These are phyloP conservation scores for Westerdykella ornata DNA, from an alignment of 2,329 filamentous ascomycete species.

Conservation along the genomic window DNA sequence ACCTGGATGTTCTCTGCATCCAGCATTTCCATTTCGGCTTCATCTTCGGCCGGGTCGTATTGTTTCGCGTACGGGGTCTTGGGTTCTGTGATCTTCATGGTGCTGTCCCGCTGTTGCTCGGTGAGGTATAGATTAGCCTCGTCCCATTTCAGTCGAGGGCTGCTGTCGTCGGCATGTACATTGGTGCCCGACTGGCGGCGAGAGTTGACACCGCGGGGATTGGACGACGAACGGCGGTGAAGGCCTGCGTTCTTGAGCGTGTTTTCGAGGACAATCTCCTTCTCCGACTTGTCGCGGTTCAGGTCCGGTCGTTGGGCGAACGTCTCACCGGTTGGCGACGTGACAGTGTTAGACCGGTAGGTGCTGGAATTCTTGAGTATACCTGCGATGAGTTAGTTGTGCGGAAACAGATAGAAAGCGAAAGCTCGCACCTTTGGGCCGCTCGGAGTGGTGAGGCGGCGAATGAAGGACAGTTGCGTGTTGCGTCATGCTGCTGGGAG, in stretches of 20 bases:
- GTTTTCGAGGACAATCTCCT: conserved; percentile 89
- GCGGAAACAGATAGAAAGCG: conserved; percentile 2
- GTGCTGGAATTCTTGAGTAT: conserved; percentile 84
- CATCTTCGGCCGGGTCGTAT: conserved; percentile 85
- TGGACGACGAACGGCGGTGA: conserved; percentile 74
- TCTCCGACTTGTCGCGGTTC: conserved; percentile 57
- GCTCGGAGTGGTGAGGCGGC: conserved; percentile 35
- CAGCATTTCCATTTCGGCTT: conserved; percentile 59
- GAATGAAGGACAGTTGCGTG: conserved; percentile 32
- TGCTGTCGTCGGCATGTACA: conserved; percentile 49
- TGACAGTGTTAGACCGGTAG: conserved; percentile 49
- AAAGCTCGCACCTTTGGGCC: conserved; percentile 38
- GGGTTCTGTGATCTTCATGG: conserved; percentile 98
- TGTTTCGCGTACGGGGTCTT: conserved; percentile 94
- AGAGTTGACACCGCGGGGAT: conserved; percentile 58
- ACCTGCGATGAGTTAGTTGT: conserved; percentile 48
- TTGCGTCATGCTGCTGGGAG: conserved; percentile 26
- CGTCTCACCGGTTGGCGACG: conserved; percentile 42
- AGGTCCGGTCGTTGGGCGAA: conserved; percentile 37
- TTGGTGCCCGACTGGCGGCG: conserved; percentile 60
- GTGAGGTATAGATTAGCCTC: conserved; percentile 96
- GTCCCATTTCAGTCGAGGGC: conserved; percentile 89
- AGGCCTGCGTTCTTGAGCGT: conserved; percentile 91
- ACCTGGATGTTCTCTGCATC: conserved; percentile 66
- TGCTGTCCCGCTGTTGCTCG: conserved; percentile 88